These are phyloP conservation scores for Ascochyta rabiei DNA, from an alignment of 2,329 filamentous ascomycete species.

Conservation along the genomic window DNA sequence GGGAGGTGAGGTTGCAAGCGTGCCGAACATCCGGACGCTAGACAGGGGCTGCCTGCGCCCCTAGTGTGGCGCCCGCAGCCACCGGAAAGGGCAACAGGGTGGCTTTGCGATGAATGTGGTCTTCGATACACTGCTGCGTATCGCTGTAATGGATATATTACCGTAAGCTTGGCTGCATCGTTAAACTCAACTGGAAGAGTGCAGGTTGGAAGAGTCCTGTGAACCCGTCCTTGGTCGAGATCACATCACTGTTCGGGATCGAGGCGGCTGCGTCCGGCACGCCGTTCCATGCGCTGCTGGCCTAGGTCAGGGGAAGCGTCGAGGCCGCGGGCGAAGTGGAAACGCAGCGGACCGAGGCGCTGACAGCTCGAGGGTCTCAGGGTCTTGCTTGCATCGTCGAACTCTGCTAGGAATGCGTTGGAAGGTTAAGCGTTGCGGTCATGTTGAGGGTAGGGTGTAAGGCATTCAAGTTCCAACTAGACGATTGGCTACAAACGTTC, in stretches of 20 bases:
- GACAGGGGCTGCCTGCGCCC: constrained; percentile 1
- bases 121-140: not conserved
- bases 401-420: not conserved
- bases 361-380: constrained; percentile 2
- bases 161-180: not conserved
- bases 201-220: not conserved
- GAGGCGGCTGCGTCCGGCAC: constrained; percentile 7
- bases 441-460: not conserved
- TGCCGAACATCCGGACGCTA: constrained; percentile 11
- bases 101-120: constrained; percentile 4
- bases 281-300: constrained; percentile 1
- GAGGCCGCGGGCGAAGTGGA: not conserved
- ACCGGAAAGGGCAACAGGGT: constrained; percentile 5
- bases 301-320: not conserved
- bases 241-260: not conserved
- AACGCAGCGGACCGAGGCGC: constrained; percentile 8
- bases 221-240: not conserved
- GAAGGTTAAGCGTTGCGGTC: not conserved
- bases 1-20: constrained; percentile 14
- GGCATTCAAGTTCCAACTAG: not conserved
- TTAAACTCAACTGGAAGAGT: not conserved
- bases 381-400: not conserved
- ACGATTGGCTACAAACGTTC: not conserved
- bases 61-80: constrained; percentile 8
- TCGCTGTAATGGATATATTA: not conserved